Conservation (phyloP, 441 rosid genomes). For the Adansonia gregorii region DNA sequence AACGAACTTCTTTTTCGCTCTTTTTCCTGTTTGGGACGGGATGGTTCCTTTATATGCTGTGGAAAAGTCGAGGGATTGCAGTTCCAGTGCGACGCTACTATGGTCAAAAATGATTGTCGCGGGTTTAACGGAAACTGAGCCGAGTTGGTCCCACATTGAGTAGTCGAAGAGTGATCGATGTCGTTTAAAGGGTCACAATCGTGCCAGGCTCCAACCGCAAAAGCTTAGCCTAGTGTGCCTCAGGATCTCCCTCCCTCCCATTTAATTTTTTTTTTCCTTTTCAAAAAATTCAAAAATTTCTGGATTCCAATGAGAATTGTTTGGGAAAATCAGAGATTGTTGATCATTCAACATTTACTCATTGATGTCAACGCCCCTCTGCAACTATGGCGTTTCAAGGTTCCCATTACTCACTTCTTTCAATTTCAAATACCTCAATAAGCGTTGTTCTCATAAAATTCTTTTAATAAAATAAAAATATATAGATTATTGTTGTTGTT, state of each 20-base stretch:
- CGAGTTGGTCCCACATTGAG: too few species aligned
- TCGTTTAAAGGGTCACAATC: too few species aligned
- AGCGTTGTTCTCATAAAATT: too few species aligned
- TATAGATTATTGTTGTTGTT: too few species aligned
- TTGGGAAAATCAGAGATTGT: background rate
- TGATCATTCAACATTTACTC: slow-evolving; percentile 46
- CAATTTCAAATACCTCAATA: slow-evolving; percentile 7
- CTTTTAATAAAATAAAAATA: too few species aligned
- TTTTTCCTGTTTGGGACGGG: background rate
- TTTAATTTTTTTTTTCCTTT: background rate
- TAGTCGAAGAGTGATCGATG: too few species aligned
- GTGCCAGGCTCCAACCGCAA: background rate
- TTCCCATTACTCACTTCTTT: slow-evolving; percentile 24
- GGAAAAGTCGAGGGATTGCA: background rate
- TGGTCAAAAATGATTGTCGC: background rate
- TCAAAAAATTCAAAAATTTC: background rate
- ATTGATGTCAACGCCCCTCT: slow-evolving; percentile 47
- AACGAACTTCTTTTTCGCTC: too few species aligned
- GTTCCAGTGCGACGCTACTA: background rate
- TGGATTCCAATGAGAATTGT: slow-evolving; percentile 18
- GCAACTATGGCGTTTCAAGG: slow-evolving; percentile 40
- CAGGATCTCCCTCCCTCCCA: background rate
- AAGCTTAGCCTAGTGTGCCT: slow-evolving; percentile 20
- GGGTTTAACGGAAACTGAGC: too few species aligned
- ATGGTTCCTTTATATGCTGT: background rate